Percentiles rank a stretch among this genome's conserved stretches.
Evolutionary conservation across 805 yeast genomes (phyloP).

Genomic region (Yarrowia divulgata): DNA sequence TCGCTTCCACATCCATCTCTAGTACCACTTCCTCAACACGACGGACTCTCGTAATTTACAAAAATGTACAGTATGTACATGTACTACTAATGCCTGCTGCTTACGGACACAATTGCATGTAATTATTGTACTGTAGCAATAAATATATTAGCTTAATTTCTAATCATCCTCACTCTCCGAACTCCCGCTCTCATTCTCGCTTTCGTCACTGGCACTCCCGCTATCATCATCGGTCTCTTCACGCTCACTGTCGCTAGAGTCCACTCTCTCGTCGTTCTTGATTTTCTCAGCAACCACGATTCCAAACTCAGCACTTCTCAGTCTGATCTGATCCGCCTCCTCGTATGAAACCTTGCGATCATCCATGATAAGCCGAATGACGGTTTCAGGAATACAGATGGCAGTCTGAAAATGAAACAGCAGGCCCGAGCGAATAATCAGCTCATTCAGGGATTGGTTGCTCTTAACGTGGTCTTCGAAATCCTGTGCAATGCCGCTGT

Average conservation of each 20-base stretch:
- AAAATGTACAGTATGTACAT: too few species aligned
- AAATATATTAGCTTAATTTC: not conserved
- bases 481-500: not conserved
- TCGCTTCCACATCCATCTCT: too few species aligned
- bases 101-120: too few species aligned
- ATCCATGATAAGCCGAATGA: constrained; percentile 18
- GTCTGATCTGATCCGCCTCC: constrained; percentile 5
- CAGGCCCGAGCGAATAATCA: not conserved
- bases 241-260: not conserved
- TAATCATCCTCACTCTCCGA: not conserved
- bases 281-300: not conserved
- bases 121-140: not conserved
- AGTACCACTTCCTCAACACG: too few species aligned
- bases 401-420: constrained; percentile 26
- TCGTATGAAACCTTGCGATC: constrained; percentile 11
- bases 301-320: constrained; percentile 22
- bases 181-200: not conserved
- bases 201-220: not conserved
- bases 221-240: not conserved
- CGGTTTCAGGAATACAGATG: constrained; percentile 14
- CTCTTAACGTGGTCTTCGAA: not conserved
- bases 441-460: not conserved
- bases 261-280: not conserved
- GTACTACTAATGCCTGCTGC: too few species aligned
- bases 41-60: too few species aligned